Percentiles rank a stretch among this genome's conserved stretches.
phyloP scores from a whole-genome alignment of 129 eudicot species.

The Pulicaria dysenterica region DNA sequence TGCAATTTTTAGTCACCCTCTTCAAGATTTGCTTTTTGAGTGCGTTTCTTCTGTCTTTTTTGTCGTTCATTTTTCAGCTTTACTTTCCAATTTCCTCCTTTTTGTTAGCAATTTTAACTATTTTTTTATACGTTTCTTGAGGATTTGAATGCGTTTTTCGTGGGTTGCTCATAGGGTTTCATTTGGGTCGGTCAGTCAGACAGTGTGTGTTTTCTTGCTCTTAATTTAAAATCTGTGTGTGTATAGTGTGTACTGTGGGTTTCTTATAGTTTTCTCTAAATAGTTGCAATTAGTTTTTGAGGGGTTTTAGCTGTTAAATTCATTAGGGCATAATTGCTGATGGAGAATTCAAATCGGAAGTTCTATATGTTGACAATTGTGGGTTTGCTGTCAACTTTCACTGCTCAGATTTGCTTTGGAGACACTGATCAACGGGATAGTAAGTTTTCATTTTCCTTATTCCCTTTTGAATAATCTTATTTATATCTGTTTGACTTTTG shows the following conservation, averaged over 20 bases:
- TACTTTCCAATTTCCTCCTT: slow-evolving; percentile 15
- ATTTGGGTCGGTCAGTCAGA: background rate
- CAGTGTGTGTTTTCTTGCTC: slow-evolving; percentile 10
- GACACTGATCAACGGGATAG: slow-evolving; percentile 78
- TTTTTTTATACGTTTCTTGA: background rate
- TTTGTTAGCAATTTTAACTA: slow-evolving; percentile 1
- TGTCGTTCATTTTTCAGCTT: slow-evolving; percentile 13
- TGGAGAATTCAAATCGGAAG: slow-evolving; percentile 50
- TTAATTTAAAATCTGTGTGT: background rate
- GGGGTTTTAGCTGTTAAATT: slow-evolving; percentile 7
- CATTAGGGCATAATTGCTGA: slow-evolving; percentile 19
- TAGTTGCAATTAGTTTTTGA: background rate
- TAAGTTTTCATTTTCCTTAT: slow-evolving; percentile 27
- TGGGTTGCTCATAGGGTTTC: slow-evolving; percentile 7
- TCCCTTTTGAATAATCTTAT: background rate
- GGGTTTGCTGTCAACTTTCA: slow-evolving; percentile 41
- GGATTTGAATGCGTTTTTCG: slow-evolving; percentile 3
- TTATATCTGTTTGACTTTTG: slow-evolving; percentile 15
- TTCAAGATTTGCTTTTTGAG: slow-evolving; percentile 40
- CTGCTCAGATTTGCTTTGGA: slow-evolving; percentile 45
- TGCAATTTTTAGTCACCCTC: slow-evolving; percentile 19
- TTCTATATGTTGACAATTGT: slow-evolving; percentile 31
- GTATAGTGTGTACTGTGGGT: background rate
- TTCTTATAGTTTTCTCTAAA: slow-evolving; percentile 11
- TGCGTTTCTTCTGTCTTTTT: slow-evolving; percentile 28